Conservation (phyloP, 2,329 filamentous ascomycete genomes). For the Bipolaris bicolor region DNA sequence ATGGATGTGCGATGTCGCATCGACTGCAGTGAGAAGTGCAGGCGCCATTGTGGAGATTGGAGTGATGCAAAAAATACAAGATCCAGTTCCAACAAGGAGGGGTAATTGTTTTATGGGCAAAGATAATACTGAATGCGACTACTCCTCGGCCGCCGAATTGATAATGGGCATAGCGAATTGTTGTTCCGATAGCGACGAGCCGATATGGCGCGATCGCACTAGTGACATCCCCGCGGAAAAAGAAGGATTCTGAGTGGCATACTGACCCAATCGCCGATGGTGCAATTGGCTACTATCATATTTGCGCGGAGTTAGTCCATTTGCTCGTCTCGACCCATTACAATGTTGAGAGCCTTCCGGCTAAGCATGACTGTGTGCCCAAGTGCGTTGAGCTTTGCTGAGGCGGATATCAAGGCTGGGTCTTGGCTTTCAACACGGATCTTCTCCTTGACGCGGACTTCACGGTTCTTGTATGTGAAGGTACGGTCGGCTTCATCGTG, state of each 20-base stretch:
- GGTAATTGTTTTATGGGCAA: constrained; percentile 17
- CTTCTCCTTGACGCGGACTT: constrained; percentile 89
- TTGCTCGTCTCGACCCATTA: constrained; percentile 70
- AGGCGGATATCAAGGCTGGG: constrained; percentile 80
- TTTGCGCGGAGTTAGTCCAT: constrained; percentile 27
- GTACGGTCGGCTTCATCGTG: constrained; percentile 74
- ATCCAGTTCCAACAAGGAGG: constrained; percentile 4
- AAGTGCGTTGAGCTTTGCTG: constrained; percentile 81
- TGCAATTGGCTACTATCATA: constrained; percentile 19
- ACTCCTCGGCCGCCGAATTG: constrained; percentile 21
- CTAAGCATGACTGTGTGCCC: constrained; percentile 74
- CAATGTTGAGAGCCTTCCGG: constrained; percentile 73
- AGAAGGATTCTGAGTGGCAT: constrained; percentile 13
- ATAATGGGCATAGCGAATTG: constrained; percentile 29
- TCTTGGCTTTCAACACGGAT: constrained; percentile 87
- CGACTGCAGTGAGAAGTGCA: constrained; percentile 73
- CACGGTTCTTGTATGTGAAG: constrained; percentile 71
- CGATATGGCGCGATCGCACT: constrained; percentile 29
- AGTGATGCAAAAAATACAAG: not conserved
- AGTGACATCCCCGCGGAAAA: constrained; percentile 30
- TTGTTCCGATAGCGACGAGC: constrained; percentile 44
- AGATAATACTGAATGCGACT: constrained; percentile 13
- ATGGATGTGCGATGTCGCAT: constrained; percentile 75
- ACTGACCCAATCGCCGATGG: constrained; percentile 16
- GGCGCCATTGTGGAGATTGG: constrained; percentile 49